Evolutionary conservation across 345 rosid species (phyloP), one percentile per base, ranked within the genome.

Genomic region (Heritiera littoralis): DNA sequence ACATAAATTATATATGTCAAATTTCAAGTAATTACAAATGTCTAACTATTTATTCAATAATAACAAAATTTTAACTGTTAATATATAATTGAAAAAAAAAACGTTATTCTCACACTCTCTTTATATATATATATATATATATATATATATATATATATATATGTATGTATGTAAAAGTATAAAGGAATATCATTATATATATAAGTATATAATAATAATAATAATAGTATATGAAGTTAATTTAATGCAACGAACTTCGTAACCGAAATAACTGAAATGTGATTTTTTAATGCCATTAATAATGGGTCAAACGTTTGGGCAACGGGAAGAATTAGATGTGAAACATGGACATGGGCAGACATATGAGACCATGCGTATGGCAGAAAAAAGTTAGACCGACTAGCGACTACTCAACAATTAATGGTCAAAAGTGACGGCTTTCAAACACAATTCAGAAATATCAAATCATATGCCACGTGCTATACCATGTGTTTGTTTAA

Each of bases 201-300:
- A 3, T 35, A 35, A n/a, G n/a, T 35, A 35, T n/a, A 35, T 23
- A 23, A 23, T 23, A 23, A 23, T 23, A 23, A 23, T 23, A 35
- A 69, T 69, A 23, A 6, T 69, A 20, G 54, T 11, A 12, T 4
- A 6, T 9, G 52, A 41, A 43, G 45, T 67, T 30, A 65, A 28
- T 56, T 45, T 61, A 52, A 78, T 76, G 83, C 85, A 23, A 23
- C 28, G 2, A 89, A 86, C 91, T 81, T 81, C 84, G 75, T 84
- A 88, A 91, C 93, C 69, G 91, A 84, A 90, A 86, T 89, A 91
- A 90, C 95, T 89, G 93, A 84, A 86, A 81, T 13, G 11, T 0
- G 56, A 48, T 6, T 46, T 2, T 6, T 20, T 40, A 55, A 69
- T 46, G 23, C 9, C 23, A 20, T 0, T 1, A 46, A 23, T 6